These are phyloP conservation scores for Senecio squalidus DNA, from an alignment of 140 eudicot genomes.

Conservation along the genomic window DNA sequence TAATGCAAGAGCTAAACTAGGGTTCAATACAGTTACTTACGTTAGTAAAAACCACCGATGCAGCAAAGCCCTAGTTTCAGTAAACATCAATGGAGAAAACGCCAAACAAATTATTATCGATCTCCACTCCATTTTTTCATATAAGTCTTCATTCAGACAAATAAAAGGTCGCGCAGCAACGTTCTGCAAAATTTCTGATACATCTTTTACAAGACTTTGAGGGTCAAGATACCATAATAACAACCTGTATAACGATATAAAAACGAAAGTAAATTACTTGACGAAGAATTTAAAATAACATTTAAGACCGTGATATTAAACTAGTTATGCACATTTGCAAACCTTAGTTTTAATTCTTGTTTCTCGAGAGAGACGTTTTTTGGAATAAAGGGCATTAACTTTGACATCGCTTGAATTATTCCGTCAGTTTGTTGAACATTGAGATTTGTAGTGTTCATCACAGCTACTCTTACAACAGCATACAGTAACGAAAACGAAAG, in stretches of 20 bases:
- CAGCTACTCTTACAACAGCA: slow-evolving; percentile 43
- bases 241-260: slow-evolving; percentile 42
- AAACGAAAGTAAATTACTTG: neutral
- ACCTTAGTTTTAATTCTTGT: slow-evolving; percentile 56
- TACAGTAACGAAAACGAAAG: slow-evolving; percentile 36
- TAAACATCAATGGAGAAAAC: slow-evolving; percentile 58
- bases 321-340: too few species aligned
- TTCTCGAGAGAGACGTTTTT: slow-evolving; percentile 22
- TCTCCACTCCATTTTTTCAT: slow-evolving; percentile 57
- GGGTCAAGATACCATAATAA: slow-evolving; percentile 68
- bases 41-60: slow-evolving; percentile 66
- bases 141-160: slow-evolving; percentile 44
- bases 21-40: slow-evolving; percentile 36
- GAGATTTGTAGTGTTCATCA: slow-evolving; percentile 34
- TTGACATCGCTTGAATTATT: slow-evolving; percentile 22
- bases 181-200: slow-evolving; percentile 52
- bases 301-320: neutral
- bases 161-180: slow-evolving; percentile 44
- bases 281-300: neutral
- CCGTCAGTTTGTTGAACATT: slow-evolving; percentile 26
- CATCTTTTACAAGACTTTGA: slow-evolving; percentile 41
- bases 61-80: slow-evolving; percentile 58
- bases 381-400: too few species aligned
- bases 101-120: slow-evolving; percentile 47
- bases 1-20: slow-evolving; percentile 1